Percentiles rank a stretch among this genome's conserved stretches.
Evolutionary conservation across 768 basidiomycete species (phyloP).

Genomic region (Suillus brevipes): DNA sequence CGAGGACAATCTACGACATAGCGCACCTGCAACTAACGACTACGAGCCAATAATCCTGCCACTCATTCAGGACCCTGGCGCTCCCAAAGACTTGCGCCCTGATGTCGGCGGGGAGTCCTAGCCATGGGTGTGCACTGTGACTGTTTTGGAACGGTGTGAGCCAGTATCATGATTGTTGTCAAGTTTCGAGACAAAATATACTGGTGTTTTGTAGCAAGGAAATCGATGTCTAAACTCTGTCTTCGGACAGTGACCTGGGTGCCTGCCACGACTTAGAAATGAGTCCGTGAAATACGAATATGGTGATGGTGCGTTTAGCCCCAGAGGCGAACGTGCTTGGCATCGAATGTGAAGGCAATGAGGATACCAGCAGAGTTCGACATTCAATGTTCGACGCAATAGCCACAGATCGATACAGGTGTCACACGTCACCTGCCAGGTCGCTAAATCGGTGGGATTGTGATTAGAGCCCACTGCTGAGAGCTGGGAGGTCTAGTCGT

Average conservation of each 20-base stretch:
- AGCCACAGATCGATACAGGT: not conserved
- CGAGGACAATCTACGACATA: no score
- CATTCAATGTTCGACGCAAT: no score
- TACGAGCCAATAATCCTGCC: no score
- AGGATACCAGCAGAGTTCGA: not conserved
- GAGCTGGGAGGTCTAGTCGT: not conserved
- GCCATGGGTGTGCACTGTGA: no score
- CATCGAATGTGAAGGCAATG: not conserved
- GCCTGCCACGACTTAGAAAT: no score
- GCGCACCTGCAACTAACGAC: no score
- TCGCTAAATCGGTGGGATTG: not conserved
- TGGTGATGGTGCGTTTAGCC: not conserved
- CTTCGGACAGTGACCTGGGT: not conserved
- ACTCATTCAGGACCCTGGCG: no score
- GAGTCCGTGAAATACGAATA: not conserved
- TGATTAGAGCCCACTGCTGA: not conserved
- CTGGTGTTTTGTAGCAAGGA: not conserved
- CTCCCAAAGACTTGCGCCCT: no score
- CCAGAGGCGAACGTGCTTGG: not conserved
- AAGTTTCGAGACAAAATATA: not conserved
- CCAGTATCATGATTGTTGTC: not conserved
- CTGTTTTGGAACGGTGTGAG: not conserved
- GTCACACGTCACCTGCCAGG: not conserved
- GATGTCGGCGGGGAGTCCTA: no score
- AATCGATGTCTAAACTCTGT: not conserved